Evolutionary conservation across 495 filamentous ascomycete species (phyloP), one percentile per base, ranked within the genome.

Genomic region (Talaromyces wortmannii): DNA sequence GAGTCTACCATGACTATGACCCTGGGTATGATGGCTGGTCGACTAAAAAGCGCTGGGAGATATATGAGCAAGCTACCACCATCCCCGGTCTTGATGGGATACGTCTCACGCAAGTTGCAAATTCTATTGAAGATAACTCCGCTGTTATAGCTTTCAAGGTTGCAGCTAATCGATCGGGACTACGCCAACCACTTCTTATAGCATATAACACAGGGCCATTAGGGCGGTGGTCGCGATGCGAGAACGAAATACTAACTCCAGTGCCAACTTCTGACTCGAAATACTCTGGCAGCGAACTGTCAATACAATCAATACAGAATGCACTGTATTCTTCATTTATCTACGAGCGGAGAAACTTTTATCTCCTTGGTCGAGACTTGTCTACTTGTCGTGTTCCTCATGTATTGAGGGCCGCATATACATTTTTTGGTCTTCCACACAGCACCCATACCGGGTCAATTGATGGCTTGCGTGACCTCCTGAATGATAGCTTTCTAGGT

Each of bases 131-230:
- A 15, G 75, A 77, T 43, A 77, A 76, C 50, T 61, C 64, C 44
- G 73, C 75, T 0, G 72, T 76, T 13, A 40, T 13, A 8, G 36
- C 36, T 40, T 40, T 36, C 63, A 70, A 47, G 57, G 70, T 32
- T 70, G 75, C 55, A 63, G 69, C 36, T 61, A 72, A 31, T 60
- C 63, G 23, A 55, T 75, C 45, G 59, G 67, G 52, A 65, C 47
- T 32, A 58, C 49, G 61, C 8, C 55, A 56, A 12, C 71, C 82
- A 0, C 77, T 79, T 1, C 62, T 92, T 6, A 83, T 89, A 17
- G 85, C 84, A 4, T 90, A 86, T 66, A 88, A 90, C 62, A 80
- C 83, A 31, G 89, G 87, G 0, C 77, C 78, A 2, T 70, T 83
- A 5, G 88, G 89, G 5, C 78, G 83, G 7, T 66, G 80, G 13